Evolutionary conservation across 106 monocot genomes (phyloP).

Genomic region (Dioscorea zingiberensis): DNA sequence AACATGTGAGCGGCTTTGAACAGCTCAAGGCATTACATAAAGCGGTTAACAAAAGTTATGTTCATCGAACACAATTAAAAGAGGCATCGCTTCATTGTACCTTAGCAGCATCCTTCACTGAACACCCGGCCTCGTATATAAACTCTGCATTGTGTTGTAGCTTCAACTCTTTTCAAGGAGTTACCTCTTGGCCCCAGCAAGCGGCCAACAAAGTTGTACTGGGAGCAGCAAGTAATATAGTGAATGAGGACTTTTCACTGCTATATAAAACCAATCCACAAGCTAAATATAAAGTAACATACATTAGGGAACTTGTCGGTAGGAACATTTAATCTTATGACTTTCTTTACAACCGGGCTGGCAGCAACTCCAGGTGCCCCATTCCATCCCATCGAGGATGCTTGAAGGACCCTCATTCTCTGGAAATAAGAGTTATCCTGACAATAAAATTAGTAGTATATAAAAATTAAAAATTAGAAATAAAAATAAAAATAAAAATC

Average conservation of each 20-base stretch:
- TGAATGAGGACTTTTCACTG: neutral
- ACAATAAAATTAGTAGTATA: neutral
- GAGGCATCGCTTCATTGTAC: slow-evolving; percentile 12
- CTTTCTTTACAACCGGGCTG: slow-evolving; percentile 73
- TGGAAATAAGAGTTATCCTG: slow-evolving; percentile 63
- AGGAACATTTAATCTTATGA: slow-evolving; percentile 87
- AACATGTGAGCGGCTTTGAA: no score
- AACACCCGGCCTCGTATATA: slow-evolving; percentile 87
- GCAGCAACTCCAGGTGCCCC: slow-evolving; percentile 35
- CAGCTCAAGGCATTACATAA: no score
- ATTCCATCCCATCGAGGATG: slow-evolving; percentile 64
- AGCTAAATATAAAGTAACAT: slow-evolving; percentile 15
- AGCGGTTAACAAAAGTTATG: no score
- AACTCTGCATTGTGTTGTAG: slow-evolving; percentile 81
- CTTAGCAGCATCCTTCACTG: slow-evolving; percentile 88
- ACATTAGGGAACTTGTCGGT: slow-evolving; percentile 88
- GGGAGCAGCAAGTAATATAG: neutral
- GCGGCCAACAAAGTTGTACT: slow-evolving; percentile 95
- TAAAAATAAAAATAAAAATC: no score
- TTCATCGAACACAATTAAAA: no score
- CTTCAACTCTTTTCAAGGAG: slow-evolving; percentile 93
- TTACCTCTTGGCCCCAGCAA: slow-evolving; percentile 90
- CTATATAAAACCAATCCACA: neutral
- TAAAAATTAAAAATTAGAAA: neutral
- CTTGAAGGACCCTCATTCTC: slow-evolving; percentile 43